Conservation (phyloP, 768 basidiomycete genomes). For the Amanita muscaria region DNA sequence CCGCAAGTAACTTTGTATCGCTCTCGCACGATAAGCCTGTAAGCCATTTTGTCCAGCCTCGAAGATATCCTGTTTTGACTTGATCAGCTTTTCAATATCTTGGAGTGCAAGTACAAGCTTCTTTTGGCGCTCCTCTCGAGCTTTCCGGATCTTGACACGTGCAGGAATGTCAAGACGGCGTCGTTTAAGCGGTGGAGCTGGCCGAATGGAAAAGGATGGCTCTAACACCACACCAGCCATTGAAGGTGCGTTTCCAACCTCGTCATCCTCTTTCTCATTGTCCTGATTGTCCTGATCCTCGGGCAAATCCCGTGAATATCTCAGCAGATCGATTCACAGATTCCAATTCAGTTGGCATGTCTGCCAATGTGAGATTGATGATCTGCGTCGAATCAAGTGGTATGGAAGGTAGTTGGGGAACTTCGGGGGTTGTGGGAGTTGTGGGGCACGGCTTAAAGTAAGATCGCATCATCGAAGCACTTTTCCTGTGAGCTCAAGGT, state of each 20-base stretch:
- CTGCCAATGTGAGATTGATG: too few relatives aligned
- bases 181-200: conserved; percentile 16
- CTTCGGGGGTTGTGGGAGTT: too few relatives aligned
- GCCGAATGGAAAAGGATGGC: neutral
- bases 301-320: too few relatives aligned
- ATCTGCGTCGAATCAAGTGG: too few relatives aligned
- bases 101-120: neutral
- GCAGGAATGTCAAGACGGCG: conserved; percentile 15
- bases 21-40: conserved; percentile 18
- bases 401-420: too few relatives aligned
- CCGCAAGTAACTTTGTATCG: conserved; percentile 21
- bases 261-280: too few relatives aligned
- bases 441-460: too few relatives aligned
- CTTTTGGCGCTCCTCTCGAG: conserved; percentile 2
- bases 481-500: neutral
- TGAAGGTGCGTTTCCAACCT: neutral
- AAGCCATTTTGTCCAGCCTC: conserved; percentile 18
- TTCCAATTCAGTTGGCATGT: too few relatives aligned
- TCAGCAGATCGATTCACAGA: too few relatives aligned
- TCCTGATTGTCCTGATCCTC: too few relatives aligned
- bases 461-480: too few relatives aligned
- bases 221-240: neutral
- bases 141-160: conserved; percentile 3
- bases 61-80: conserved; percentile 18
- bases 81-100: conserved; percentile 19